Conservation (phyloP, 306 rosid species). For the Oxytropis ochrocephala region DNA sequence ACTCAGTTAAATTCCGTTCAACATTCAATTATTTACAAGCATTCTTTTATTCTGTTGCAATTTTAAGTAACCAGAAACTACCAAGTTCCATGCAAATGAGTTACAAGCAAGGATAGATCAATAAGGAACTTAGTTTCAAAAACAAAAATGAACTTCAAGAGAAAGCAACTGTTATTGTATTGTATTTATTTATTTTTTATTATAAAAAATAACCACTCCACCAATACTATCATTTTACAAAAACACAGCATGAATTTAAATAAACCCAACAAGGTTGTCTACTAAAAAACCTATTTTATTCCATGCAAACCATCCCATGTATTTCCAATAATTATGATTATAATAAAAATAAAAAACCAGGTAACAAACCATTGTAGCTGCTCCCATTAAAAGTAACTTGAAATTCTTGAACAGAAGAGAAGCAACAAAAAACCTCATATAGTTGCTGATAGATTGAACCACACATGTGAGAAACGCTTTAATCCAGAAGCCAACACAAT, state of each 20-base stretch:
- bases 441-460: not conserved
- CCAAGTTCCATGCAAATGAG: conserved; percentile 28
- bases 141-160: conserved; percentile 23
- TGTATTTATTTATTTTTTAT: not conserved
- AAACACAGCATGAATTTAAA: conserved; percentile 14
- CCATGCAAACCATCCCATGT: conserved; percentile 16
- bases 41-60: conserved; percentile 57
- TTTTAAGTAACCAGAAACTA: conserved; percentile 45
- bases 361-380: not conserved
- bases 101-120: conserved; percentile 24
- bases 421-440: not conserved
- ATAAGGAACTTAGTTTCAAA: conserved; percentile 22
- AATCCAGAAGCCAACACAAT: conserved; percentile 18
- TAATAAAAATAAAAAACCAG: not conserved
- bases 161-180: conserved; percentile 28
- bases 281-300: not conserved
- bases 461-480: conserved; percentile 17
- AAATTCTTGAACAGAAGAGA: conserved; percentile 19
- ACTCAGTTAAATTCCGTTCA: conserved; percentile 58
- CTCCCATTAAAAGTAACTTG: not conserved
- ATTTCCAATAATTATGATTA: conserved; percentile 3
- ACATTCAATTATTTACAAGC: conserved; percentile 73
- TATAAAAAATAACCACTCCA: conserved; percentile 27
- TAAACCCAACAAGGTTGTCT: conserved; percentile 1
- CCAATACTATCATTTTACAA: conserved; percentile 27